These are phyloP conservation scores for Pseudomonodictys pantanalensis DNA, from an alignment of 495 filamentous ascomycete species.

Conservation along the genomic window DNA sequence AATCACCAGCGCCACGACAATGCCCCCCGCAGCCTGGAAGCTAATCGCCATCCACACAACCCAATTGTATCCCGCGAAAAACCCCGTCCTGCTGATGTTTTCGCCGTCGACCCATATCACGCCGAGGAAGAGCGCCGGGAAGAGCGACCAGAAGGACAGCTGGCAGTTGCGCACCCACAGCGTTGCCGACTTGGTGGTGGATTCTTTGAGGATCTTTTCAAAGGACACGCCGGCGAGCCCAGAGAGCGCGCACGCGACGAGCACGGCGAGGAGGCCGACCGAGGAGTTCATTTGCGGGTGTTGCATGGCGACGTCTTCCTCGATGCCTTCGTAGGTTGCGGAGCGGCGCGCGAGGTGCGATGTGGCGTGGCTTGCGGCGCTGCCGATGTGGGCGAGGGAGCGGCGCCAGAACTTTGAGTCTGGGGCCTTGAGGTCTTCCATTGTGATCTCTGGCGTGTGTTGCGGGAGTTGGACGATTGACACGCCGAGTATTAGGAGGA, in stretches of 20 bases:
- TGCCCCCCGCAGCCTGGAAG: conserved; percentile 78
- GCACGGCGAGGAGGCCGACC: conserved; percentile 73
- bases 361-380: conserved; percentile 45
- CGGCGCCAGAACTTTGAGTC: conserved; percentile 65
- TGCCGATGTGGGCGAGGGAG: conserved; percentile 62
- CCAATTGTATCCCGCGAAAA: conserved; percentile 91
- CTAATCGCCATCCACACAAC: conserved; percentile 83
- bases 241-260: conserved; percentile 72
- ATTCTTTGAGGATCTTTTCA: conserved; percentile 90
- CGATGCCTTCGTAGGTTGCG: conserved; percentile 91
- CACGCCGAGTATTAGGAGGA: conserved; percentile 79
- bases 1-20: conserved; percentile 78
- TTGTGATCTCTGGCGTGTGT: conserved; percentile 4
- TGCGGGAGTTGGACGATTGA: conserved; percentile 79
- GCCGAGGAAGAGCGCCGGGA: conserved; percentile 80
- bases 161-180: conserved; percentile 95
- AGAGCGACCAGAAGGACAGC: conserved; percentile 84
- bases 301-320: conserved; percentile 67
- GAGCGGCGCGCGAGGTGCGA: conserved; percentile 65
- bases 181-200: conserved; percentile 54
- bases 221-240: conserved; percentile 88
- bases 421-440: conserved; percentile 39
- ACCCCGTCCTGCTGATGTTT: conserved; percentile 75
- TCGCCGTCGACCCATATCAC: conserved; percentile 83
- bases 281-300: conserved; percentile 68